phyloP scores from a whole-genome alignment of 192 early-diverging fungal genomes.

The Allomyces macrogynus region DNA sequence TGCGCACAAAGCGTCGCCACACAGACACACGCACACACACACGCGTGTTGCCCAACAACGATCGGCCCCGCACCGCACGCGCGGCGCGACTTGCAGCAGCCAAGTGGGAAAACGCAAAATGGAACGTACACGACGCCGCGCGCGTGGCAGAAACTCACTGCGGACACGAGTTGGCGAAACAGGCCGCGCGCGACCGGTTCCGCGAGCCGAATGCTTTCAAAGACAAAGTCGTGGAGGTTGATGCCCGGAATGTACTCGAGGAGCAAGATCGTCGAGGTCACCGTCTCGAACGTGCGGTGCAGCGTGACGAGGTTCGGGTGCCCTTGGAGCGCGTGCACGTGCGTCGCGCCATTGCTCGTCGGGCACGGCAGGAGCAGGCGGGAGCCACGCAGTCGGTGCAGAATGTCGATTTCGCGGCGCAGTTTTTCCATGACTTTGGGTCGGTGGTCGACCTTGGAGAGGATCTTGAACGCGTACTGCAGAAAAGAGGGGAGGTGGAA shows the following conservation, averaged over 20 bases:
- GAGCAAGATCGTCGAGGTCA: not conserved
- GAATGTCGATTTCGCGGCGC: not conserved
- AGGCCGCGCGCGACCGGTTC: not conserved
- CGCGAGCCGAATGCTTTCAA: not conserved
- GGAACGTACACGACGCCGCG: not conserved
- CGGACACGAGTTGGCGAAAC: slow-evolving; percentile 1
- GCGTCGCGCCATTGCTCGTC: not conserved
- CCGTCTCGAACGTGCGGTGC: not conserved
- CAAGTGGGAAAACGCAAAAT: too few species aligned
- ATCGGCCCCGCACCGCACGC: too few species aligned
- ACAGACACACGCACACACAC: too few species aligned
- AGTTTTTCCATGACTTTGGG: not conserved
- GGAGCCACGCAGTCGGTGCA: not conserved
- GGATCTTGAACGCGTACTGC: not conserved
- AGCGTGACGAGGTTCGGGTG: not conserved
- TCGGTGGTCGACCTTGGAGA: not conserved
- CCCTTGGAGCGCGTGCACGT: not conserved
- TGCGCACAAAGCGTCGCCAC: too few species aligned
- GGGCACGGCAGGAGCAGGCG: not conserved
- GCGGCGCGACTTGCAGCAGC: too few species aligned
- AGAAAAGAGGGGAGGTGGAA: too few species aligned
- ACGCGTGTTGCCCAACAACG: too few species aligned
- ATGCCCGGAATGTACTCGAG: not conserved
- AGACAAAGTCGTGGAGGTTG: slow-evolving; percentile 1
- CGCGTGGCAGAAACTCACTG: not conserved